A percentile compares a stretch with the other conserved stretches of the same genome.
These are phyloP conservation scores for Fusarium subglutinans DNA, from an alignment of 2,329 filamentous ascomycete species.

Conservation along the genomic window DNA sequence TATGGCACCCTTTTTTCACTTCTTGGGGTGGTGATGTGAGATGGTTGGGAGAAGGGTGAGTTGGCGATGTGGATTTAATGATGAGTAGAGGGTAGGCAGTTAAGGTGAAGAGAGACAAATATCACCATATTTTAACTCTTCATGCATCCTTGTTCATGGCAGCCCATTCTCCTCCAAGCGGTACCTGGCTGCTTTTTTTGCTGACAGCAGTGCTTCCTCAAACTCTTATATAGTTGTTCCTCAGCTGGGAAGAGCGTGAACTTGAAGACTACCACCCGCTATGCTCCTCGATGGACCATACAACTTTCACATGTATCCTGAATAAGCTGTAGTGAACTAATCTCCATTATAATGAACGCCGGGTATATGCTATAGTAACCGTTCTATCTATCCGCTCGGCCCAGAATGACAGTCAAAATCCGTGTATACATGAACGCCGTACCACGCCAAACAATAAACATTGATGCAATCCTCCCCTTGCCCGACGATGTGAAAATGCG, in stretches of 20 bases:
- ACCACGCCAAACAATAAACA: background rate
- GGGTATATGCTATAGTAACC: constrained; percentile 27
- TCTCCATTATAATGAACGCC: constrained; percentile 15
- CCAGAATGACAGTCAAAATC: background rate
- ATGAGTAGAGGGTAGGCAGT: background rate
- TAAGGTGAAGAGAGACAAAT: background rate
- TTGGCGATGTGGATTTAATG: background rate
- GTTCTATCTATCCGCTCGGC: background rate
- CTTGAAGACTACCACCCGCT: accelerated
- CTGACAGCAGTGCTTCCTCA: background rate
- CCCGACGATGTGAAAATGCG: background rate
- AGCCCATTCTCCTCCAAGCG: background rate
- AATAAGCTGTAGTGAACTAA: too few species aligned
- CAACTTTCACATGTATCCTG: accelerated
- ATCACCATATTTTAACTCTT: background rate
- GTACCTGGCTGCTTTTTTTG: background rate
- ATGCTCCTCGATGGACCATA: background rate
- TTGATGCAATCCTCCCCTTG: background rate
- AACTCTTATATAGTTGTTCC: background rate
- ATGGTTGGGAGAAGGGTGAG: background rate
- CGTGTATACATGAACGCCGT: constrained; percentile 27
- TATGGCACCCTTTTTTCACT: constrained; percentile 27
- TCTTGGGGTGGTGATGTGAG: background rate
- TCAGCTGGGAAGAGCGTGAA: too few species aligned
- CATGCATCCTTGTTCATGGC: background rate